Evolutionary conservation across 805 yeast genomes (phyloP).

Genomic region (Candida nonsorbophila): DNA sequence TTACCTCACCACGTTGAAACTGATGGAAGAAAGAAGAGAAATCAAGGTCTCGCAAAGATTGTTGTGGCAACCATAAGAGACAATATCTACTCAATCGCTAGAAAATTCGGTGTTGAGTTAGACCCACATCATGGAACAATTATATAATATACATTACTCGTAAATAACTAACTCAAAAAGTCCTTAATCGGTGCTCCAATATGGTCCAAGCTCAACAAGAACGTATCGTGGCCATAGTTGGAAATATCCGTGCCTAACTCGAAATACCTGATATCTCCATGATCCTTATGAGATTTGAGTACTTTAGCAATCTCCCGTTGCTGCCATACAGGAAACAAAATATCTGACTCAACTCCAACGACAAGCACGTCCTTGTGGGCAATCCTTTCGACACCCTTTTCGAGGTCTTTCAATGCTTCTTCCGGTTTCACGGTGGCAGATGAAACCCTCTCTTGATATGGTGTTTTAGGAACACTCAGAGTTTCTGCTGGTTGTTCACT

Average conservation of each 20-base stretch:
- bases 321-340: slow-evolving; percentile 92
- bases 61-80: slow-evolving; percentile 52
- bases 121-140: slow-evolving; percentile 52
- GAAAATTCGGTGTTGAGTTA: slow-evolving; percentile 60
- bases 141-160: slow-evolving; percentile 18
- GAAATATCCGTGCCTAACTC: slow-evolving; percentile 76
- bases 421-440: slow-evolving; percentile 44
- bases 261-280: slow-evolving; percentile 45
- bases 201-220: slow-evolving; percentile 70
- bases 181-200: slow-evolving; percentile 71
- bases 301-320: slow-evolving; percentile 74
- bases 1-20: slow-evolving; percentile 54
- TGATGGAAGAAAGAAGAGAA: slow-evolving; percentile 21
- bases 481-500: slow-evolving; percentile 10
- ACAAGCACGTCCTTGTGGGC: slow-evolving; percentile 65
- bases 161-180: slow-evolving; percentile 37
- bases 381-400: slow-evolving; percentile 58
- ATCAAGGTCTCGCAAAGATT: slow-evolving; percentile 61
- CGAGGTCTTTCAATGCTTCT: slow-evolving; percentile 56
- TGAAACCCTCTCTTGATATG: slow-evolving; percentile 50
- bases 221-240: slow-evolving; percentile 89
- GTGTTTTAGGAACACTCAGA: slow-evolving; percentile 41
- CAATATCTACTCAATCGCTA: slow-evolving; percentile 38
- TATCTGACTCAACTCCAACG: slow-evolving; percentile 90
- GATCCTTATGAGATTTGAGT: slow-evolving; percentile 30